Base-by-base conservation (phyloP, 2,329 filamentous ascomycete genomes). In the Colletotrichum endophyticum region DNA sequence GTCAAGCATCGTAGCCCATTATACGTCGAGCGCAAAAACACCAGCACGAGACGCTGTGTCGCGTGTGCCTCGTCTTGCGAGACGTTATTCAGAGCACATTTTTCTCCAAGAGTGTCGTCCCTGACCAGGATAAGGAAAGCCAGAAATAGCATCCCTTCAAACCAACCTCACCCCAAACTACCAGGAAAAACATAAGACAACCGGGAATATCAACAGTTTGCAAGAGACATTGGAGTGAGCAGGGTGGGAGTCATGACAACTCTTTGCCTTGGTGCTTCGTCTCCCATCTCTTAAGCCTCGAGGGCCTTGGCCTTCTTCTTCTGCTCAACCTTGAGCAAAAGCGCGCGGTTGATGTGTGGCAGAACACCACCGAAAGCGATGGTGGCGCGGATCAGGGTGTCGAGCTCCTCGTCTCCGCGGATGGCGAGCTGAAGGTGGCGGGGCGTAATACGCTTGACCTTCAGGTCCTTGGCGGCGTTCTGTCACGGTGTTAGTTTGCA, bases 401-500 rank as follows among this genome's bases (percentile, higher is more conserved):
- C 97, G 81, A 99, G 91, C 88, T 99, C 97, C 89, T 99, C 97
- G 86, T 99, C 97, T 84, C 97, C 97, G 83, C 97, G 96, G 84
- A 99, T 99, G 82, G 97, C 97, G 78, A 99, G 95, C 87, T 99
- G 97, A 79, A 99, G 89, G 87, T 99, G 97, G 86, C 97, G 96
- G 73, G 97, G 97, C 15, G 96, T 99, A 87, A 99, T 99, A 88
- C 97, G 97, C 93, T 99, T 99, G 89, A 99, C 97, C 89, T 99
- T 99, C 84, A 99, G 94, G 87, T 99, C 97, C 91, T 99, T 99
- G 87, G 97, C 97, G 70, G 97, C 97, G 86, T 99, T 99, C 92
- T 94, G 28, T 19, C 63, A 73, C 71, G 44, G 81, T 59, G 72
- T 78, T 44, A 75, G 69, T 30, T 25, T 44, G 39, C 6, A 22